phyloP scores from a whole-genome alignment of 2,329 filamentous ascomycete species.

The Penicillium digitatum region DNA sequence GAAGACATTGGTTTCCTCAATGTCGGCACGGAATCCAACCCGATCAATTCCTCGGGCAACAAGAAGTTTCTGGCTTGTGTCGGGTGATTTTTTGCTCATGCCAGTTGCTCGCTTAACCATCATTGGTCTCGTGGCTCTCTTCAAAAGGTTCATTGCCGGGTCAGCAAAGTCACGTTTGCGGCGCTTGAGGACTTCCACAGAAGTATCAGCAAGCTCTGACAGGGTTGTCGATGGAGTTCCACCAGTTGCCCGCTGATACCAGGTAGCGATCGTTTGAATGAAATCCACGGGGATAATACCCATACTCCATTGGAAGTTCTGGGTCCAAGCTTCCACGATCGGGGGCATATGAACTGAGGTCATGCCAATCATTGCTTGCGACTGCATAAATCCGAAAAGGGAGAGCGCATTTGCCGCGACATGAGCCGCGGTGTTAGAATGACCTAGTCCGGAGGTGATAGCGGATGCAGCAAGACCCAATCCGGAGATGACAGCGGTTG shows the following conservation, averaged over 20 bases:
- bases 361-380: slow-evolving; percentile 86
- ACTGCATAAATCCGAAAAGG: slow-evolving; percentile 92
- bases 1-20: slow-evolving; percentile 90
- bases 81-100: slow-evolving; percentile 54
- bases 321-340: slow-evolving; percentile 87
- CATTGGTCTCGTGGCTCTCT: slow-evolving; percentile 20
- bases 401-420: slow-evolving; percentile 90
- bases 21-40: slow-evolving; percentile 77
- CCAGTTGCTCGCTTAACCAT: slow-evolving; percentile 18
- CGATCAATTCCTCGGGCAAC: slow-evolving; percentile 78
- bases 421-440: slow-evolving; percentile 91
- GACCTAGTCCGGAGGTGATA: slow-evolving; percentile 81
- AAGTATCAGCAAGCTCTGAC: slow-evolving; percentile 67
- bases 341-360: slow-evolving; percentile 77
- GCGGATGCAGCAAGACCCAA: slow-evolving; percentile 79
- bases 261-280: slow-evolving; percentile 82
- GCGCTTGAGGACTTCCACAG: slow-evolving; percentile 73
- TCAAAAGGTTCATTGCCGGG: slow-evolving; percentile 25
- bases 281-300: slow-evolving; percentile 86
- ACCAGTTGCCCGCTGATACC: slow-evolving; percentile 92
- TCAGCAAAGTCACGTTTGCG: slow-evolving; percentile 48
- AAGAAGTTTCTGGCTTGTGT: slow-evolving; percentile 39
- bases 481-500: slow-evolving; percentile 80
- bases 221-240: slow-evolving; percentile 77
- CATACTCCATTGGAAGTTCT: slow-evolving; percentile 98